A percentile compares a stretch with the other conserved stretches of the same genome.
Conservation (phyloP, 176 grass and related monocot species). For the Cenchrus fungigraminus region DNA sequence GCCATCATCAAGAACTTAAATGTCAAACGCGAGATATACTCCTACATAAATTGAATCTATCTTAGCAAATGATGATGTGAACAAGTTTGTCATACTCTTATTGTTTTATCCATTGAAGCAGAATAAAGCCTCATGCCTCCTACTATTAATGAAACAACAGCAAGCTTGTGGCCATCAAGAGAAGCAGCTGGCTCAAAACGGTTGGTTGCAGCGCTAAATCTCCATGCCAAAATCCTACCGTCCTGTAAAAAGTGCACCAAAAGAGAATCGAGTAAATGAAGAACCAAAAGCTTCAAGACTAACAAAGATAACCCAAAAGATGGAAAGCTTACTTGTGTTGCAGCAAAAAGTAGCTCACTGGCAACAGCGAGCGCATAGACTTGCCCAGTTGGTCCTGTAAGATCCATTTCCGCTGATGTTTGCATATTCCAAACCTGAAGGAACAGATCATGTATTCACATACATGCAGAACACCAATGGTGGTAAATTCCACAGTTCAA, state of each 20-base stretch:
- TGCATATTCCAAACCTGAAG: constrained; percentile 90
- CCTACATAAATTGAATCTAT: constrained; percentile 17
- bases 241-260: constrained; percentile 57
- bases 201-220: constrained; percentile 66
- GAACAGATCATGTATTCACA: constrained; percentile 18
- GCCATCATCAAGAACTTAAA: not conserved
- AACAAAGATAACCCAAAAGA: not conserved
- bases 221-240: constrained; percentile 91
- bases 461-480: not conserved
- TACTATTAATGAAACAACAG: constrained; percentile 85
- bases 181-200: constrained; percentile 82
- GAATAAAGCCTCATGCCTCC: constrained; percentile 81
- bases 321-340: constrained; percentile 67
- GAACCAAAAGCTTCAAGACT: constrained; percentile 5
- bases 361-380: constrained; percentile 81
- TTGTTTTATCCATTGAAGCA: constrained; percentile 92
- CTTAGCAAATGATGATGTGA: constrained; percentile 19
- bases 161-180: constrained; percentile 73
- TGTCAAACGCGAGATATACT: constrained; percentile 15
- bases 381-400: constrained; percentile 87
- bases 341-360: constrained; percentile 88
- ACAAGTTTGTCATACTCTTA: constrained; percentile 70
- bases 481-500: not conserved
- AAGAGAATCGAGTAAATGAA: constrained; percentile 33
- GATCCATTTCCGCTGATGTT: constrained; percentile 70